These are phyloP conservation scores for Brasenia schreberi DNA, from an alignment of 164 flowering plant species.

Conservation along the genomic window DNA sequence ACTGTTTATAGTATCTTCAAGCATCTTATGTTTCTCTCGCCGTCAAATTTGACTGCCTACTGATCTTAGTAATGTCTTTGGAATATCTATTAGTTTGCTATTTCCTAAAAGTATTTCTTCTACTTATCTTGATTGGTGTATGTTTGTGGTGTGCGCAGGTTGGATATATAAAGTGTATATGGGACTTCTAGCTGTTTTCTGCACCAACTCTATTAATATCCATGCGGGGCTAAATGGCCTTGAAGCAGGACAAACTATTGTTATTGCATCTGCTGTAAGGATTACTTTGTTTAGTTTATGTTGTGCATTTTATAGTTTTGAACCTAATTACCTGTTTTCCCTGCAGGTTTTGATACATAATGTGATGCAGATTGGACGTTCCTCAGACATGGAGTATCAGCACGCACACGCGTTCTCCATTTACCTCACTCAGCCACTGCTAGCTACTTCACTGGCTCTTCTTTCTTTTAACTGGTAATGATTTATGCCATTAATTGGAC, in stretches of 20 bases:
- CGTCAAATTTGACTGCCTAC: no score
- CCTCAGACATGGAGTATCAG: conserved; percentile 60
- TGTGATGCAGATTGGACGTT: conserved; percentile 93
- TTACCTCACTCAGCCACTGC: conserved; percentile 79
- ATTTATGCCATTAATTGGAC: background rate
- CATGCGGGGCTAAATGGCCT: conserved; percentile 99
- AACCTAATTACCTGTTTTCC: background rate
- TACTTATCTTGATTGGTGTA: no score
- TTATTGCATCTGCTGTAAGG: conserved; percentile 88
- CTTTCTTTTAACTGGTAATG: conserved; percentile 84
- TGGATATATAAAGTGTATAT: conserved; percentile 82
- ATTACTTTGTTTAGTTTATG: background rate
- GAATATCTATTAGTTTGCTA: no score
- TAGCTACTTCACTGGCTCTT: conserved; percentile 86
- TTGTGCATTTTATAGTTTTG: background rate
- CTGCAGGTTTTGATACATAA: conserved; percentile 85
- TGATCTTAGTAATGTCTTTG: no score
- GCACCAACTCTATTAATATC: conserved; percentile 95
- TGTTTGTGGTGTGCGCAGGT: conserved; percentile 29
- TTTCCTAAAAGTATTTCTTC: no score
- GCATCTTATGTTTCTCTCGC: no score
- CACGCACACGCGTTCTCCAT: conserved; percentile 97
- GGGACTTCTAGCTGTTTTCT: conserved; percentile 86
- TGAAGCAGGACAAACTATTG: conserved; percentile 97
- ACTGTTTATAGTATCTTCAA: no score